Evolutionary conservation across 495 filamentous ascomycete species (phyloP).

Genomic region (Penicillium pulvis): DNA sequence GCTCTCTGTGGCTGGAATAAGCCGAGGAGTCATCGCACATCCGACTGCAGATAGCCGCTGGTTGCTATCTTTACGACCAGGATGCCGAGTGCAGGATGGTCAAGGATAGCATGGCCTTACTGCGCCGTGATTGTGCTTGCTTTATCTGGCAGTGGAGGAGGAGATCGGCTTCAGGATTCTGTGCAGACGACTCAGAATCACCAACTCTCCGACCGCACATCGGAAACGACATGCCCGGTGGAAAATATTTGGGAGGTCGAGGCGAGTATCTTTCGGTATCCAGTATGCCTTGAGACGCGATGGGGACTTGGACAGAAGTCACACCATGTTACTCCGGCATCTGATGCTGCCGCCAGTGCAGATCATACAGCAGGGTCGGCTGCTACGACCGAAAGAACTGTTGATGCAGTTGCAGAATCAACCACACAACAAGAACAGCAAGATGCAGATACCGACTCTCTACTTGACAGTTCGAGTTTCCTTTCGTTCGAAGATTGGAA

Average conservation of each 20-base stretch:
- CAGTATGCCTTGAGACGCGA: slow-evolving; percentile 21
- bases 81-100: slow-evolving; percentile 24
- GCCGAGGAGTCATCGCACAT: slow-evolving; percentile 10
- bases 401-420: not conserved
- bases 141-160: slow-evolving; percentile 9
- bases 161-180: slow-evolving; percentile 12
- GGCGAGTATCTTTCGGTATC: slow-evolving; percentile 21
- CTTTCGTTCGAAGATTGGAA: slow-evolving; percentile 99
- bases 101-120: slow-evolving; percentile 14
- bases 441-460: slow-evolving; percentile 66
- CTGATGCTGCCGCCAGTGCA: slow-evolving; percentile 2
- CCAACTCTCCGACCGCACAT: not conserved
- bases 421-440: slow-evolving; percentile 22
- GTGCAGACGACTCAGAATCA: not conserved
- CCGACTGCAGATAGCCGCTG: not conserved
- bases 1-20: slow-evolving; percentile 8
- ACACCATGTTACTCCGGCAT: not conserved
- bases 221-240: slow-evolving; percentile 17
- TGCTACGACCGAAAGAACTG: not conserved
- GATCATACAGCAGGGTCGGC: slow-evolving; percentile 13
- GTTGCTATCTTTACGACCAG: slow-evolving; percentile 5
- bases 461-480: slow-evolving; percentile 81
- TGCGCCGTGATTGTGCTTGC: slow-evolving; percentile 12
- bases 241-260: slow-evolving; percentile 22
- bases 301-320: slow-evolving; percentile 13